Evolutionary conservation across 2,329 filamentous ascomycete species (phyloP), one percentile per base, ranked within the genome.

Genomic region (Aspergillus oerlinghausenensis): DNA sequence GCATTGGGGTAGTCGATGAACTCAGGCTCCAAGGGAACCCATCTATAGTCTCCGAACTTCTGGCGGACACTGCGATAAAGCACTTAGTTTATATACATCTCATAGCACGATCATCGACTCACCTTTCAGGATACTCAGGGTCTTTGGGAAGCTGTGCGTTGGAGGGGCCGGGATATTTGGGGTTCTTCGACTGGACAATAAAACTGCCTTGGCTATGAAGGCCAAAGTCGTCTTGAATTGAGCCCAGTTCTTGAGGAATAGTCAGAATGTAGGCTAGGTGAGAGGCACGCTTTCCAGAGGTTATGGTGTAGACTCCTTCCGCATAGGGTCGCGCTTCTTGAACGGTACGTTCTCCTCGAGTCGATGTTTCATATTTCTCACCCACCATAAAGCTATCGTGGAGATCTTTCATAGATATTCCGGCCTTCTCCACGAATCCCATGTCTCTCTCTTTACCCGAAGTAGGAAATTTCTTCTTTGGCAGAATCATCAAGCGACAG

Each of bases 271-370:
- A 96, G 0, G 83, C 88, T 8, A 97, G 78, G 65, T 96, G 91
- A 1, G 86, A 89, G 50, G 88, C 84, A 0, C 86, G 79, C 1
- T 85, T 85, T 0, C 87, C 90, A 2, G 82, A 84, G 0, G 88
- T 90, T 52, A 96, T 86, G 0, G 88, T 88, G 65, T 96, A 96
- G 0, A 96, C 85, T 0, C 92, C 92, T 70, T 96, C 91, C 0
- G 86, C 92, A n/a, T 92, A 80, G 0, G 89, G 89, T 0, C 83
- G 87, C 1, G 89, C 87, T 1, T 88, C 84, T 0, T 89, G 86
- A 0, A 79, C 81, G 51, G 88, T 85, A 11, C 89, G 83, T 14
- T 82, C 84, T 1, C 90, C 90, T 2, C 75, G 78, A 0, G 90
- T 93, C 75, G 91, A 87, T 7, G 91, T 96, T 52, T 84, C 80